Evolutionary conservation across 768 basidiomycete genomes (phyloP).

Genomic region (Sistotremastrum niveocremeum): DNA sequence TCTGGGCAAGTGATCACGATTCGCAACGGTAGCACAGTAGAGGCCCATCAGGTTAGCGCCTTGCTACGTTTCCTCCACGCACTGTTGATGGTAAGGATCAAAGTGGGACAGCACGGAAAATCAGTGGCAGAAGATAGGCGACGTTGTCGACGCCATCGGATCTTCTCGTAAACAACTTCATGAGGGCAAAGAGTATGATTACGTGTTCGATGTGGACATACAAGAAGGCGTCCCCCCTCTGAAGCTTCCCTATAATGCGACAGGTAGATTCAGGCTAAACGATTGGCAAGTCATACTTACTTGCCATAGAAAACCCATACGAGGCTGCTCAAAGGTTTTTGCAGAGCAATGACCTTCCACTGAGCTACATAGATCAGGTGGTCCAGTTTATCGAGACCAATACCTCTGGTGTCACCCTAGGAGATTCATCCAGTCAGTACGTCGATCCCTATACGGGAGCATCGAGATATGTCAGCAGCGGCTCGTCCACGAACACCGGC

Average conservation of each 20-base stretch:
- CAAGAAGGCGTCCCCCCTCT: slow-evolving; percentile 85
- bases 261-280: slow-evolving; percentile 34
- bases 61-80: background rate
- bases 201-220: slow-evolving; percentile 98
- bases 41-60: slow-evolving; percentile 74
- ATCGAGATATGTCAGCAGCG: slow-evolving; percentile 39
- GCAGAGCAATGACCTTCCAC: slow-evolving; percentile 66
- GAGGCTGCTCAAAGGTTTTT: slow-evolving; percentile 83
- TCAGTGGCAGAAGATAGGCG: slow-evolving; percentile 88
- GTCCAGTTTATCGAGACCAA: slow-evolving; percentile 91
- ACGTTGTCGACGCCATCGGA: slow-evolving; percentile 91
- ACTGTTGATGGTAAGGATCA: slow-evolving; percentile 2
- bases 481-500: slow-evolving; percentile 19
- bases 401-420: slow-evolving; percentile 60
- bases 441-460: slow-evolving; percentile 84
- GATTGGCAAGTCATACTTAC: background rate
- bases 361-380: slow-evolving; percentile 77
- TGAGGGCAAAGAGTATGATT: slow-evolving; percentile 92
- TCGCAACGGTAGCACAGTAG: slow-evolving; percentile 62
- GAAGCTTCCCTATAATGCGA: slow-evolving; percentile 86
- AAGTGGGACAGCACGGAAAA: slow-evolving; percentile 68
- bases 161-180: slow-evolving; percentile 84
- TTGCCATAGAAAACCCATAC: slow-evolving; percentile 74
- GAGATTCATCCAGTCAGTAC: slow-evolving; percentile 35
- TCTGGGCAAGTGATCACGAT: slow-evolving; percentile 92